Percentiles rank a stretch among this genome's conserved stretches.
Evolutionary conservation across 208 protist species (phyloP).

Genomic region (Strigomonas oncopelti): DNA sequence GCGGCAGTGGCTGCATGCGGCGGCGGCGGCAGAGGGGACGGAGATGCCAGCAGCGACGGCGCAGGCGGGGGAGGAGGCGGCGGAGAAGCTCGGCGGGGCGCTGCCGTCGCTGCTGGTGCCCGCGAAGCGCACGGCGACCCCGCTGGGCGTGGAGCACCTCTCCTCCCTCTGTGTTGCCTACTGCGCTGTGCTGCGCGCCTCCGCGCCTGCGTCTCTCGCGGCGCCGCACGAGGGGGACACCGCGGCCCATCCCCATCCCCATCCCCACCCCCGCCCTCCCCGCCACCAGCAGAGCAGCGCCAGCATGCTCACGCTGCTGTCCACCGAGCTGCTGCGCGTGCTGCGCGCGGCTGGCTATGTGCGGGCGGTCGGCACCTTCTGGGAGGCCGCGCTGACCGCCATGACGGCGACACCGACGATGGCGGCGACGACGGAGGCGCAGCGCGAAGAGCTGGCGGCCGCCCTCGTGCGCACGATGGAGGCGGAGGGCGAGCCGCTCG

Average conservation of each 20-base stretch:
- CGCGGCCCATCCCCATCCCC: background rate
- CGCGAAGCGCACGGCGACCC: slow-evolving; percentile 19
- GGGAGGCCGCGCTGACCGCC: slow-evolving; percentile 45
- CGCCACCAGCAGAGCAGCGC: slow-evolving; percentile 19
- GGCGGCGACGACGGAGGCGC: background rate
- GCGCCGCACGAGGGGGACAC: background rate
- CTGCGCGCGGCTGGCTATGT: slow-evolving; percentile 24
- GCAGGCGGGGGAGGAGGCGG: background rate
- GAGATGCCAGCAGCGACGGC: background rate
- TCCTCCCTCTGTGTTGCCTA: slow-evolving; percentile 19
- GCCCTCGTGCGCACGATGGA: slow-evolving; percentile 17
- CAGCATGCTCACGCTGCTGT: slow-evolving; percentile 45
- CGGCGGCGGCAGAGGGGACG: background rate
- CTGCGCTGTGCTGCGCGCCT: background rate
- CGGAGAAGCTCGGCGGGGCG: slow-evolving; percentile 6
- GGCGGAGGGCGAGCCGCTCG: slow-evolving; percentile 10
- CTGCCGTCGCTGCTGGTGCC: slow-evolving; percentile 8
- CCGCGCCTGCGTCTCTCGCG: background rate
- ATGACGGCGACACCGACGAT: slow-evolving; percentile 9
- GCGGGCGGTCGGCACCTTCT: slow-evolving; percentile 29
- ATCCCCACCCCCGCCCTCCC: background rate
- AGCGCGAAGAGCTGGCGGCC: slow-evolving; percentile 20
- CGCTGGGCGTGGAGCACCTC: slow-evolving; percentile 8
- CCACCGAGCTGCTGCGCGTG: slow-evolving; percentile 39
- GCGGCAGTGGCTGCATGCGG: background rate